phyloP scores from a whole-genome alignment of 1,284 basidiomycete species.

The Malassezia furfur region DNA sequence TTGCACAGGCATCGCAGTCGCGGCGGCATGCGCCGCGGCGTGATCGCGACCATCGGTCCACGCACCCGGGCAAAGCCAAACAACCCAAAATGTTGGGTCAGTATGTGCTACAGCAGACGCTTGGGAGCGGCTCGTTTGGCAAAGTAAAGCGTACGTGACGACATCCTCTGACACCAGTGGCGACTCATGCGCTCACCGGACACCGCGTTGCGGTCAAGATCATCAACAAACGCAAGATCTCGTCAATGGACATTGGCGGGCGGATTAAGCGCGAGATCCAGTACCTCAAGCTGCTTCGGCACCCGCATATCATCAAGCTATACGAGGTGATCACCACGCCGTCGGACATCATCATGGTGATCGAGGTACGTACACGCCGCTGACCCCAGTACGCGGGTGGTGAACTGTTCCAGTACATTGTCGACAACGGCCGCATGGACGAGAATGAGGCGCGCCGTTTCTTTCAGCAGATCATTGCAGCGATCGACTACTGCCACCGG shows the following conservation, averaged over 20 bases:
- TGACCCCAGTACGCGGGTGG: conserved; percentile 35
- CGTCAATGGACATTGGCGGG: conserved; percentile 60
- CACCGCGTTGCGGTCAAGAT: conserved; percentile 97
- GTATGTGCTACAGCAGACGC: conserved; percentile 49
- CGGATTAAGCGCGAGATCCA: conserved; percentile 71
- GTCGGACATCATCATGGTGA: conserved; percentile 47
- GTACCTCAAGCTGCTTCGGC: conserved; percentile 43
- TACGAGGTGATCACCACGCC: conserved; percentile 48
- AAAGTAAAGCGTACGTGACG: conserved; percentile 84
- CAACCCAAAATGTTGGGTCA: conserved; percentile 41
- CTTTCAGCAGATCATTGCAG: conserved; percentile 47
- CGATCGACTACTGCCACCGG: conserved; percentile 45
- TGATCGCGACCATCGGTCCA: not conserved
- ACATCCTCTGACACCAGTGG: conserved; percentile 56
- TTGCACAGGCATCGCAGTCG: not conserved
- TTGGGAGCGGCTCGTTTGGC: conserved; percentile 75
- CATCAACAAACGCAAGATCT: conserved; percentile 87
- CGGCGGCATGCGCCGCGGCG: not conserved
- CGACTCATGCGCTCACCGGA: conserved; percentile 82
- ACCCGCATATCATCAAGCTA: conserved; percentile 48
- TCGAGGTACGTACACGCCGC: conserved; percentile 22
- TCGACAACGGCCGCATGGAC: conserved; percentile 42
- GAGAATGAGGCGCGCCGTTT: conserved; percentile 44
- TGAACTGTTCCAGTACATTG: conserved; percentile 47
- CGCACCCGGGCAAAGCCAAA: conserved; percentile 12